Evolutionary conservation across 805 yeast species (phyloP).

Genomic region (Candida loeiensis): DNA sequence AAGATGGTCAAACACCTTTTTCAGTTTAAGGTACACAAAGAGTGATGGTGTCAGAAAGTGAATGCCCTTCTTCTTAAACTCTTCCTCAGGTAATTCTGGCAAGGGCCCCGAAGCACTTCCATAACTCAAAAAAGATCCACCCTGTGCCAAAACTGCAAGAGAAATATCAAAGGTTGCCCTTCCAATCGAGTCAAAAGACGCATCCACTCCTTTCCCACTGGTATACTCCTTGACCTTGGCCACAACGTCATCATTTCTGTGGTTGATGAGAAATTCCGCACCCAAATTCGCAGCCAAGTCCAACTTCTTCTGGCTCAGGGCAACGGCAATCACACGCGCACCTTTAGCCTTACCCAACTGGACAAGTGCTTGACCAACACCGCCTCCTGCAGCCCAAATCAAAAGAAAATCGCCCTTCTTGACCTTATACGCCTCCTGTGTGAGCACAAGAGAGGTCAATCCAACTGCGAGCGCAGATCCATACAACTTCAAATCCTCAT

Average conservation of each 20-base stretch:
- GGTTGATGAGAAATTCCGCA: slow-evolving; percentile 68
- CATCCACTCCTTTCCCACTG: slow-evolving; percentile 62
- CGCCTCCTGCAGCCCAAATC: slow-evolving; percentile 95
- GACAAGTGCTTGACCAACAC: slow-evolving; percentile 71
- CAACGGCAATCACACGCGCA: slow-evolving; percentile 80
- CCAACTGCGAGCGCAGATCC: slow-evolving; percentile 70
- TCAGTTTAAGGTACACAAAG: slow-evolving; percentile 46
- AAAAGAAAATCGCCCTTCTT: slow-evolving; percentile 67
- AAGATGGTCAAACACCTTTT: slow-evolving; percentile 54
- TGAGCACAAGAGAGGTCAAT: slow-evolving; percentile 72
- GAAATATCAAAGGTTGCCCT: slow-evolving; percentile 71
- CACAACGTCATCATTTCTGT: slow-evolving; percentile 52
- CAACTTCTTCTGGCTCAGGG: slow-evolving; percentile 73
- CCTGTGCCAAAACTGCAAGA: slow-evolving; percentile 54
- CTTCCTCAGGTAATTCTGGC: slow-evolving; percentile 53
- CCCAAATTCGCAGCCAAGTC: slow-evolving; percentile 64
- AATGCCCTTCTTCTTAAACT: slow-evolving; percentile 59
- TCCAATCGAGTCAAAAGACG: slow-evolving; percentile 72
- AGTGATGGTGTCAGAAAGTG: slow-evolving; percentile 64
- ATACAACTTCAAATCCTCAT: slow-evolving; percentile 48
- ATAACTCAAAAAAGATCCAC: slow-evolving; percentile 71
- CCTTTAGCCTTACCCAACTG: slow-evolving; percentile 65
- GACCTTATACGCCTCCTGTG: slow-evolving; percentile 62
- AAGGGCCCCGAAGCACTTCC: slow-evolving; percentile 89
- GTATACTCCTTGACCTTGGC: slow-evolving; percentile 58